phyloP scores from a whole-genome alignment of 2,329 filamentous ascomycete genomes.

The Neonectria ditissima region DNA sequence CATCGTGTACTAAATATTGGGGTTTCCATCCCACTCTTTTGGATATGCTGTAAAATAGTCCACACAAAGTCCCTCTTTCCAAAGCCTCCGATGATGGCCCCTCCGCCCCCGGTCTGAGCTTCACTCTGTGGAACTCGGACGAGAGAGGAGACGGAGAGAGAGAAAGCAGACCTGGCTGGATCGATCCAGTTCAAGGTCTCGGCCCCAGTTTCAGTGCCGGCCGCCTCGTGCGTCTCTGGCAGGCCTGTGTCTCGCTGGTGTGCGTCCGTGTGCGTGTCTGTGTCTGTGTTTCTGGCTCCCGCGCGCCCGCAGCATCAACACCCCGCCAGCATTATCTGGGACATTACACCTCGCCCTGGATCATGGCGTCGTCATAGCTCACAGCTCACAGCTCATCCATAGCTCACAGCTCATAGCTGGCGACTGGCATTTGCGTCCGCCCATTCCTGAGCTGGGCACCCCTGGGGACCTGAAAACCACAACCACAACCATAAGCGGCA shows the following conservation, averaged over 20 bases:
- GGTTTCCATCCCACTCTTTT: conserved; percentile 12
- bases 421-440: not conserved
- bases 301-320: conserved; percentile 19
- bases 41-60: not conserved
- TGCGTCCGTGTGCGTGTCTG: too few species aligned
- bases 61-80: not conserved
- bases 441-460: conserved; percentile 14
- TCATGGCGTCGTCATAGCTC: conserved; percentile 17
- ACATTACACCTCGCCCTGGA: conserved; percentile 11
- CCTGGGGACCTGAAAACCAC: conserved; percentile 1
- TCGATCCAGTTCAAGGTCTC: conserved; percentile 23
- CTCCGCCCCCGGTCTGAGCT: conserved; percentile 1
- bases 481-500: not conserved
- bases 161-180: not conserved
- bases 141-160: not conserved
- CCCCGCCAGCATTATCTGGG: conserved; percentile 7
- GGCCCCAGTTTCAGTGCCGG: conserved; percentile 20
- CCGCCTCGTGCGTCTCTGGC: not conserved
- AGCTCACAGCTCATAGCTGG: conserved; percentile 4
- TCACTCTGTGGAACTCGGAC: conserved; percentile 16
- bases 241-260: too few species aligned
- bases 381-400: not conserved
- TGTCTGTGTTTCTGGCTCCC: conserved; percentile 17
- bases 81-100: conserved; percentile 6
- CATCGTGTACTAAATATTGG: not conserved